Percentiles rank a stretch among this genome's conserved stretches.
Conservation (phyloP, 148 eudicot genomes). For the Nyssa sinensis region DNA sequence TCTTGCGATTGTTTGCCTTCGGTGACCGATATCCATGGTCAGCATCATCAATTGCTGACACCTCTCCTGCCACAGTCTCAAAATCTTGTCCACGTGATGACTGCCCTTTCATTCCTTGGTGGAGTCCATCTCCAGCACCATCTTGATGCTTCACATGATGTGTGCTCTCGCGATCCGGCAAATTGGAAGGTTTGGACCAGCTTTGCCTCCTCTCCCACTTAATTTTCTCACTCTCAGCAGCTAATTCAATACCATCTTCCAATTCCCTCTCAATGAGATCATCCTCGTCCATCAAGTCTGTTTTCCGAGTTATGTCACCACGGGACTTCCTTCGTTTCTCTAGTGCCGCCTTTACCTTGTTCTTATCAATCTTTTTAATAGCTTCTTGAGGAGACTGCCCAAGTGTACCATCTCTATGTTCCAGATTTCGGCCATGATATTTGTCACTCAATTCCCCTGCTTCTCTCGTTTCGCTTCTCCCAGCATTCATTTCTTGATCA, state of each 20-base stretch:
- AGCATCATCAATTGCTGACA: slow-evolving; percentile 55
- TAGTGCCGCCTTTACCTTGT: slow-evolving; percentile 74
- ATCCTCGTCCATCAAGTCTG: slow-evolving; percentile 71
- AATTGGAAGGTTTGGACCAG: slow-evolving; percentile 46
- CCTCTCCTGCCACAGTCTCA: slow-evolving; percentile 79
- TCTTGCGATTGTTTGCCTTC: slow-evolving; percentile 57
- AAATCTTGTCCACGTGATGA: slow-evolving; percentile 39
- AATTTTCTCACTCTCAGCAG: slow-evolving; percentile 58
- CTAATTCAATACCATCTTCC: slow-evolving; percentile 91
- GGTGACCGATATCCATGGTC: slow-evolving; percentile 63
- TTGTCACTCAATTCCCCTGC: slow-evolving; percentile 50
- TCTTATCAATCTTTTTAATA: slow-evolving; percentile 63
- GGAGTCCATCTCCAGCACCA: slow-evolving; percentile 32
- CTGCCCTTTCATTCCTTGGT: slow-evolving; percentile 35
- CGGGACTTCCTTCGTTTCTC: slow-evolving; percentile 75
- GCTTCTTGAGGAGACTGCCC: slow-evolving; percentile 67
- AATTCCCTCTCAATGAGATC: slow-evolving; percentile 87
- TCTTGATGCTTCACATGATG: slow-evolving; percentile 30
- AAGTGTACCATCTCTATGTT: slow-evolving; percentile 41
- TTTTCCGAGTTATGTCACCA: slow-evolving; percentile 52
- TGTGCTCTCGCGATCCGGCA: slow-evolving; percentile 35
- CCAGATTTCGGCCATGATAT: slow-evolving; percentile 38
- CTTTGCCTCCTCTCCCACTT: slow-evolving; percentile 60
- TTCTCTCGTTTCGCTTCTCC: slow-evolving; percentile 45
- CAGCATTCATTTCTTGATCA: slow-evolving; percentile 45